Conservation (phyloP, 2,329 filamentous ascomycete species). For the Trichoderma lentiforme region DNA sequence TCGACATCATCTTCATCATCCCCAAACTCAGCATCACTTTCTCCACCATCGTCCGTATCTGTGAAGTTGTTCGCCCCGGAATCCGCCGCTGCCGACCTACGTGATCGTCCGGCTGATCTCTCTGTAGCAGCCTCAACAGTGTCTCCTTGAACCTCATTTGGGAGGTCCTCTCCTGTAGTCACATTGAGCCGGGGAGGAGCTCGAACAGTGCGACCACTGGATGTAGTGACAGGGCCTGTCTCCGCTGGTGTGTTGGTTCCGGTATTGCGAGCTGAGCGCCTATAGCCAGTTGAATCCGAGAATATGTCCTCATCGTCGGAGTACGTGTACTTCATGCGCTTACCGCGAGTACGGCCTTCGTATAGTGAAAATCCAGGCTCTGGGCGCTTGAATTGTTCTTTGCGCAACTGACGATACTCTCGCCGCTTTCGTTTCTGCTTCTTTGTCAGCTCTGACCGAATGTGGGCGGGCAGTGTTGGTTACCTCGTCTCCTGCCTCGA, state of each 20-base stretch:
- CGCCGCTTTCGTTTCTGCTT: conserved; percentile 84
- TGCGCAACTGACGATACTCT: conserved; percentile 83
- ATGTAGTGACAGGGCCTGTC: conserved; percentile 63
- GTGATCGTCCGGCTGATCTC: conserved; percentile 46
- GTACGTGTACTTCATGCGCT: conserved; percentile 94
- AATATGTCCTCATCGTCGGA: conserved; percentile 81
- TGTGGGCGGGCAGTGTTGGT: conserved; percentile 24
- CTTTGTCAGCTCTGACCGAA: neutral
- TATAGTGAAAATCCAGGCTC: conserved; percentile 91
- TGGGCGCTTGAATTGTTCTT: conserved; percentile 81
- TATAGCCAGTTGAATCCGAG: conserved; percentile 56
- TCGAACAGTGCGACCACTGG: conserved; percentile 82
- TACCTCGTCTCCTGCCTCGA: conserved; percentile 91
- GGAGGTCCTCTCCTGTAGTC: conserved; percentile 50
- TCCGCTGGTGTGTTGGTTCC: conserved; percentile 71
- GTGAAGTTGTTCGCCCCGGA: conserved; percentile 49
- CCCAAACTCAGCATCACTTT: conserved; percentile 70
- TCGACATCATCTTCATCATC: conserved; percentile 71
- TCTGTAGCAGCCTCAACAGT: conserved; percentile 40
- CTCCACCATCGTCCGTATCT: conserved; percentile 62
- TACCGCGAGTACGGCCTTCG: conserved; percentile 92
- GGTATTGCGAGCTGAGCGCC: conserved; percentile 73
- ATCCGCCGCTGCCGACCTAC: conserved; percentile 48
- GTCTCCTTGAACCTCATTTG: conserved; percentile 46
- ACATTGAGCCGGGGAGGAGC: conserved; percentile 65